Evolutionary conservation across 352 stramenopile species (phyloP), one percentile per base, ranked within the genome.

Genomic region (Pythium aristosporum): DNA sequence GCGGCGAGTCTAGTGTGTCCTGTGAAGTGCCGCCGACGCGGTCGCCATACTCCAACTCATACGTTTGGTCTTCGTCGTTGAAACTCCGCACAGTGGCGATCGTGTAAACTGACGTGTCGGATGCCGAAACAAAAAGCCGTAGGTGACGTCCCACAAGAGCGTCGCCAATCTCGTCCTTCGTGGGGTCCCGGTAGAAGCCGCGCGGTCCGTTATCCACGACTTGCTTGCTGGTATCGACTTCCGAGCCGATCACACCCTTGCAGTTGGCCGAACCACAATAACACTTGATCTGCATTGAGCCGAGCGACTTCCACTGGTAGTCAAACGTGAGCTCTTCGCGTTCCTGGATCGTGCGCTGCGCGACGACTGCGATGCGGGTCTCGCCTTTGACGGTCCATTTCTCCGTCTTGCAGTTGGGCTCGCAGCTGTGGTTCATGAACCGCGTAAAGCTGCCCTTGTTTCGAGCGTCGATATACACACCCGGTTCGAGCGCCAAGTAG

Each of bases 371-470:
- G 63, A 99, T 98, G 20, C 94, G 80, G 65, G 91, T 97, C 52
- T 91, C 88, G 23, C 93, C 91, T 50, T 96, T 84, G 15, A 98
- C 83, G 6, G 82, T 94, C 79, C 97, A 98, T 53, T 98, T 98
- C 71, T 98, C 90, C 34, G 94, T 98, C 68, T 94, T 96, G 68
- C 94, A 98, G 68, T 98, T 98, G 0, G 92, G 92, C 50, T 96
- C 87, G 59, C 94, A 98, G 64, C 92, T 98, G 63, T 98, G 92
- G 72, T 99, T 99, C 48, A 99, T 96, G 69, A 98, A 99, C 0
- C 96, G 77, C 61, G 96, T 97, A 51, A 98, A 96, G 68, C 92
- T 97, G 16, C 96, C 96, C 48, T 94, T 91, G 52, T 88, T 85
- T 18, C 87, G 79, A 5, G 89, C 90, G 49, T 98, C 90, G 57